Percentiles rank a stretch among this genome's conserved stretches.
phyloP scores from a whole-genome alignment of 768 basidiomycete genomes.

The Naganishia onofrii region DNA sequence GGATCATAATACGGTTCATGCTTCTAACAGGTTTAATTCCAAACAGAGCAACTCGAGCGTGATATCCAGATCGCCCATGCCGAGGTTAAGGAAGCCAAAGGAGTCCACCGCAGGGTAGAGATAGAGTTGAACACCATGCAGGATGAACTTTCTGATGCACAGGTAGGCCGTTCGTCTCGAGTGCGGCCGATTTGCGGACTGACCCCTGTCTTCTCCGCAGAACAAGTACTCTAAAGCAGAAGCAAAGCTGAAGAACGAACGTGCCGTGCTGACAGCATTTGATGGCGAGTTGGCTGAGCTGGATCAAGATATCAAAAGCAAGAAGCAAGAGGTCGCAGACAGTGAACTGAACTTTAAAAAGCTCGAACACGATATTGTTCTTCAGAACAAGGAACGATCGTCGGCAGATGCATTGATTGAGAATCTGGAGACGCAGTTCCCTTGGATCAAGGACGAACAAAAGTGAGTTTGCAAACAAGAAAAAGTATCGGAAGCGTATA shows the following conservation, averaged over 20 bases:
- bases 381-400: conserved; percentile 65
- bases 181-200: background rate
- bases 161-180: conserved; percentile 34
- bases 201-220: conserved; percentile 44
- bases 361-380: conserved; percentile 67
- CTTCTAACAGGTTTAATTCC: conserved; percentile 10
- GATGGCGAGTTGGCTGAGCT: conserved; percentile 83
- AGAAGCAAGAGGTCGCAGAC: conserved; percentile 68
- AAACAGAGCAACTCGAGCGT: conserved; percentile 71
- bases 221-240: conserved; percentile 65
- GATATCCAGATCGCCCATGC: conserved; percentile 63
- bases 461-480: conserved; percentile 58
- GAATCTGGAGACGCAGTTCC: conserved; percentile 73
- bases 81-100: conserved; percentile 56
- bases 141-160: conserved; percentile 39
- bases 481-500: background rate
- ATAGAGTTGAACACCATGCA: conserved; percentile 65
- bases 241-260: conserved; percentile 73
- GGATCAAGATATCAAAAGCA: conserved; percentile 74
- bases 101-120: conserved; percentile 60
- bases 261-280: conserved; percentile 79
- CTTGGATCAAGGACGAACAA: conserved; percentile 86
- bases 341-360: conserved; percentile 66
- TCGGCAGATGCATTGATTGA: conserved; percentile 58
- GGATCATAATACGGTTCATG: background rate